Conservation (phyloP, 75 land plant species). For the Pinus albicaulis region DNA sequence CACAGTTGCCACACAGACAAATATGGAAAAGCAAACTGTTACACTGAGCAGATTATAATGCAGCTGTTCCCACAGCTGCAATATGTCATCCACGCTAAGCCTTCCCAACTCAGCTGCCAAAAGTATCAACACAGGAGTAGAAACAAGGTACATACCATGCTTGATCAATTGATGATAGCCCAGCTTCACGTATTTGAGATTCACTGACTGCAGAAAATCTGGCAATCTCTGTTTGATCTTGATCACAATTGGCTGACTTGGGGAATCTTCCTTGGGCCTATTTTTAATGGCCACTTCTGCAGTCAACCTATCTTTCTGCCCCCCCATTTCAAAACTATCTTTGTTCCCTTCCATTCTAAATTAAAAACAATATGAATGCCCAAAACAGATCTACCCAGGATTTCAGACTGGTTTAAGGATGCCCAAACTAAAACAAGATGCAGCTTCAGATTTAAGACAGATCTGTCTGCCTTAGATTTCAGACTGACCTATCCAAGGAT, state of each 20-base stretch:
- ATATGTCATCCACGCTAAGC: conserved; percentile 15
- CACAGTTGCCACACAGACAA: conserved; percentile 36
- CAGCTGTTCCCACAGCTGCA: conserved; percentile 31
- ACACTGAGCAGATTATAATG: conserved; percentile 36
- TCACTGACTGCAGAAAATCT: conserved; percentile 46
- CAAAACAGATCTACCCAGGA: no score
- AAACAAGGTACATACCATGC: conserved; percentile 27
- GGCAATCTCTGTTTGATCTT: conserved; percentile 47
- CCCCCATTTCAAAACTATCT: no score
- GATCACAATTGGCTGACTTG: conserved; percentile 35
- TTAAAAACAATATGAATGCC: no score
- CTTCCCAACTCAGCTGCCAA: conserved; percentile 21
- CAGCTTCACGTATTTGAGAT: conserved; percentile 52
- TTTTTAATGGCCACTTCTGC: no score
- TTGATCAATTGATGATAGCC: conserved; percentile 45
- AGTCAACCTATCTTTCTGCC: no score
- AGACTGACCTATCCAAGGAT: no score
- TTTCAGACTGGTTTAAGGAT: no score
- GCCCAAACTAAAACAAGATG: no score
- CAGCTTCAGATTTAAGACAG: no score
- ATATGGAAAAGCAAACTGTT: conserved; percentile 16
- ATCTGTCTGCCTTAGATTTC: no score
- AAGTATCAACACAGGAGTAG: conserved; percentile 17
- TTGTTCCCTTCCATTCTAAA: no score
- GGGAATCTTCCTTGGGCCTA: no score